phyloP scores from a whole-genome alignment of 495 filamentous ascomycete genomes.

The Bombardia bombarda region DNA sequence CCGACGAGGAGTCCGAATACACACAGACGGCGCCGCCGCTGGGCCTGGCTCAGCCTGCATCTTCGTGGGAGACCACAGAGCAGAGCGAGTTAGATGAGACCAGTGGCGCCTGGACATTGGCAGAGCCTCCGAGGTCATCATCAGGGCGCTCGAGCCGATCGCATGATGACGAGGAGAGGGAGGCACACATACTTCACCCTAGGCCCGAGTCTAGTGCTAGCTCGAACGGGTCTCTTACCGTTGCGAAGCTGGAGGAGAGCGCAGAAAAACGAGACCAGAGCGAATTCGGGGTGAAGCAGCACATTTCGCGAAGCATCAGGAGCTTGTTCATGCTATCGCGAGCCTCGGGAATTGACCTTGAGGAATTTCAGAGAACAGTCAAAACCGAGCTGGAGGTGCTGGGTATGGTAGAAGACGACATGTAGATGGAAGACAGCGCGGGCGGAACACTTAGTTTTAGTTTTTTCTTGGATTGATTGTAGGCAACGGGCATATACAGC shows the following conservation, averaged over 20 bases:
- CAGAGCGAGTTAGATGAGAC: slow-evolving; percentile 15
- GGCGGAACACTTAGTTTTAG: no score
- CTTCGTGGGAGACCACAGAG: slow-evolving; percentile 9
- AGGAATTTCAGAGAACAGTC: slow-evolving; percentile 77
- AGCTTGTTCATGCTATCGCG: slow-evolving; percentile 77
- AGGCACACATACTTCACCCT: slow-evolving; percentile 31
- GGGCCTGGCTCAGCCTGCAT: slow-evolving; percentile 19
- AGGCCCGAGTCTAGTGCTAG: slow-evolving; percentile 45
- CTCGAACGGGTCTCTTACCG: slow-evolving; percentile 45
- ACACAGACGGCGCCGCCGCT: slow-evolving; percentile 26
- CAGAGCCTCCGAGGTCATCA: slow-evolving; percentile 31
- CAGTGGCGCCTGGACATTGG: slow-evolving; percentile 28
- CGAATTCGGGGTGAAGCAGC: slow-evolving; percentile 80
- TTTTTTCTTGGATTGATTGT: background rate
- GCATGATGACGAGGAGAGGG: slow-evolving; percentile 18
- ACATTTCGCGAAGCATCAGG: slow-evolving; percentile 81
- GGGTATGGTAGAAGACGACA: slow-evolving; percentile 63
- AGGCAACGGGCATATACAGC: background rate
- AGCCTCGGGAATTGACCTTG: slow-evolving; percentile 68
- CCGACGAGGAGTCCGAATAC: slow-evolving; percentile 49
- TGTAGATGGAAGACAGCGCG: background rate
- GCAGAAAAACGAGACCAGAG: slow-evolving; percentile 57
- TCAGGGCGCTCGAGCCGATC: slow-evolving; percentile 22
- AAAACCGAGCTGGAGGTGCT: slow-evolving; percentile 73
- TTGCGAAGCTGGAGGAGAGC: slow-evolving; percentile 58